Percentiles rank a stretch among this genome's conserved stretches.
Evolutionary conservation across 495 filamentous ascomycete species (phyloP).

Genomic region (Podospora didyma): DNA sequence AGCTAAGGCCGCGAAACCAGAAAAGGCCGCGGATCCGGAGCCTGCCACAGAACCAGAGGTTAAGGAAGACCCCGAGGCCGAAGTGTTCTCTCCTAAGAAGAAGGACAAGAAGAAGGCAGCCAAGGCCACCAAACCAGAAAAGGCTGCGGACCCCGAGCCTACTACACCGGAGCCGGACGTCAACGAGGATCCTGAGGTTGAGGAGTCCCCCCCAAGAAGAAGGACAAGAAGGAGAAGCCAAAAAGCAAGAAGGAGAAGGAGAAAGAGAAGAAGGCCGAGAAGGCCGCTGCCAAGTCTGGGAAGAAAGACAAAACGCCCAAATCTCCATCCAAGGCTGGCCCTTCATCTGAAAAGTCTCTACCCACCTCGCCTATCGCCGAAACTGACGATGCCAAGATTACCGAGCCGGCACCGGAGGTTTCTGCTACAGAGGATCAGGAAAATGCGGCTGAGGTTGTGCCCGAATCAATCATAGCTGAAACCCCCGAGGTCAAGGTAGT

Average conservation of each 20-base stretch:
- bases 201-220: slow-evolving; percentile 7
- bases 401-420: not conserved
- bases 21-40: slow-evolving; percentile 11
- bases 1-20: slow-evolving; percentile 9
- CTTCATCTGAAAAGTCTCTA: slow-evolving; percentile 5
- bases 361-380: slow-evolving; percentile 5
- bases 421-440: not conserved
- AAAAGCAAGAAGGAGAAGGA: slow-evolving; percentile 17
- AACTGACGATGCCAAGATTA: not conserved
- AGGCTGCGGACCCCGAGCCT: slow-evolving; percentile 10
- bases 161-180: slow-evolving; percentile 6
- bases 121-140: slow-evolving; percentile 20
- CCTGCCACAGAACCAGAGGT: slow-evolving; percentile 7
- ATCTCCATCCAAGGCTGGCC: slow-evolving; percentile 1
- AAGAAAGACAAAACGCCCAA: slow-evolving; percentile 16
- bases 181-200: slow-evolving; percentile 13
- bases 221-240: slow-evolving; percentile 25
- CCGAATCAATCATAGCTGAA: not conserved
- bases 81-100: slow-evolving; percentile 3
- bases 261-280: slow-evolving; percentile 25
- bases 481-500: not conserved
- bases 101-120: slow-evolving; percentile 25
- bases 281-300: slow-evolving; percentile 18
- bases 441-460: slow-evolving; percentile 10
- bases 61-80: slow-evolving; percentile 14